These are phyloP conservation scores for Aspergillus nomiae DNA, from an alignment of 2,329 filamentous ascomycete species.

Conservation along the genomic window DNA sequence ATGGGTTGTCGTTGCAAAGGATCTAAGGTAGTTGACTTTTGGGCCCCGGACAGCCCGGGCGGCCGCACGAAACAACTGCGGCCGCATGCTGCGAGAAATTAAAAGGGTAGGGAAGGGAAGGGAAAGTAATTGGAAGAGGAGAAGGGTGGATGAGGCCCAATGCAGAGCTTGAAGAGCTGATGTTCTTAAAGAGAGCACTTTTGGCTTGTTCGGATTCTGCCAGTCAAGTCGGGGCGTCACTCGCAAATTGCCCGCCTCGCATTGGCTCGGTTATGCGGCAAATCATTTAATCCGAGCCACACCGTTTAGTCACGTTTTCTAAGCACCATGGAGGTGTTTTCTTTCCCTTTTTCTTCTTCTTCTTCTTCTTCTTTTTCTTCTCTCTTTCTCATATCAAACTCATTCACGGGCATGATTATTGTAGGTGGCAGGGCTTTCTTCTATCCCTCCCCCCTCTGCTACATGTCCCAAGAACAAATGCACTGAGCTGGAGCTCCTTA, in stretches of 20 bases:
- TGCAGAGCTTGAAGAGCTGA: conserved; percentile 24
- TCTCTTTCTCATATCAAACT: conserved; percentile 54
- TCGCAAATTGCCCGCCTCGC: conserved; percentile 41
- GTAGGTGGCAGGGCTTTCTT: conserved; percentile 56
- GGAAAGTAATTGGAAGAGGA: conserved; percentile 15
- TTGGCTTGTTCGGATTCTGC: conserved; percentile 34
- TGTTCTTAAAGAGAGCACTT: conserved; percentile 30
- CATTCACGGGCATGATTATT: conserved; percentile 64
- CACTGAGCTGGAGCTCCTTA: conserved; percentile 68
- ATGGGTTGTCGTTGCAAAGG: conserved; percentile 78
- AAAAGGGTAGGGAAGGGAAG: conserved; percentile 18
- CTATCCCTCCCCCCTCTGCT: conserved; percentile 62
- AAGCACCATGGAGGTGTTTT: neutral
- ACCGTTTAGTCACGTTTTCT: conserved; percentile 24
- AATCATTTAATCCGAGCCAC: conserved; percentile 30
- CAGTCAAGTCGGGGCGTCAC: conserved; percentile 30
- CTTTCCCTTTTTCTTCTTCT: neutral
- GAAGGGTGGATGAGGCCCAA: conserved; percentile 20
- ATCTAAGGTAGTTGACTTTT: conserved; percentile 64
- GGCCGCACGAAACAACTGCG: conserved; percentile 65
- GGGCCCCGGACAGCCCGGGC: conserved; percentile 57
- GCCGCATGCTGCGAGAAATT: conserved; percentile 58
- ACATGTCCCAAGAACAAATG: conserved; percentile 63
- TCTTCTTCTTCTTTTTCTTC: conserved; percentile 25
- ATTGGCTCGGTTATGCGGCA: conserved; percentile 42